Evolutionary conservation across 2,329 filamentous ascomycete species (phyloP).

Genomic region (Fusarium sp.): DNA sequence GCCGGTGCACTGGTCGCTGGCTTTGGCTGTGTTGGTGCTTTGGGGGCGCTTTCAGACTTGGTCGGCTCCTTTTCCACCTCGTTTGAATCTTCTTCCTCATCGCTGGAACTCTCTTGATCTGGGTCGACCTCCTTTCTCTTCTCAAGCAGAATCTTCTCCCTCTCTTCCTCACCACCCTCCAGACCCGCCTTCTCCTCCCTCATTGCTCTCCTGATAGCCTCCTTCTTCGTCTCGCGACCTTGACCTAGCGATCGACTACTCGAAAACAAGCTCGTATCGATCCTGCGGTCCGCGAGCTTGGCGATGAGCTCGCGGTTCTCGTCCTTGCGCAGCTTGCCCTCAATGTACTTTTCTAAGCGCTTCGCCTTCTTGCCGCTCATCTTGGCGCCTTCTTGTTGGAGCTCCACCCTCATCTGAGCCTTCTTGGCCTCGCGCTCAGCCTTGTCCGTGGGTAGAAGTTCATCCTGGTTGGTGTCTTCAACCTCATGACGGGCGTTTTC

Average conservation of each 20-base stretch:
- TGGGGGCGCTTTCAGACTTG: not conserved
- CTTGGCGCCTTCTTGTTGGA: conserved; percentile 64
- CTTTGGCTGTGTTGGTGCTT: conserved; percentile 14
- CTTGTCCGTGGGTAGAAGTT: conserved; percentile 56
- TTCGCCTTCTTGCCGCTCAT: conserved; percentile 75
- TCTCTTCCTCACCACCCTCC: conserved; percentile 61
- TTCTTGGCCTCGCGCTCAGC: conserved; percentile 66
- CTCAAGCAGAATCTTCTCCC: conserved; percentile 66
- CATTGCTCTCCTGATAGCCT: conserved; percentile 73
- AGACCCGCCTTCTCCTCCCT: conserved; percentile 75
- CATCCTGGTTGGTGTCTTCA: conserved; percentile 51
- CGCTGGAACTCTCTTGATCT: conserved; percentile 41
- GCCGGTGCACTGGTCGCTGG: conserved; percentile 7
- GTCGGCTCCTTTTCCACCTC: conserved; percentile 2
- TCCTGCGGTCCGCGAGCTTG: conserved; percentile 81
- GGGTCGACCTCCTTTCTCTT: conserved; percentile 46
- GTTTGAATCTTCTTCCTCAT: conserved; percentile 29
- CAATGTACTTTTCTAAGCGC: conserved; percentile 77
- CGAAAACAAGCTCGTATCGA: conserved; percentile 84
- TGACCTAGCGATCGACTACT: conserved; percentile 84
- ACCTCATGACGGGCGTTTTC: conserved; percentile 57
- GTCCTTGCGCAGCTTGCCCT: conserved; percentile 94
- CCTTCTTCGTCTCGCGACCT: conserved; percentile 76
- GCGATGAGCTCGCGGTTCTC: conserved; percentile 87
- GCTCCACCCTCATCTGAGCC: conserved; percentile 65